Conservation (phyloP, 305 asterid genomes). For the Fraxinus floribunda region DNA sequence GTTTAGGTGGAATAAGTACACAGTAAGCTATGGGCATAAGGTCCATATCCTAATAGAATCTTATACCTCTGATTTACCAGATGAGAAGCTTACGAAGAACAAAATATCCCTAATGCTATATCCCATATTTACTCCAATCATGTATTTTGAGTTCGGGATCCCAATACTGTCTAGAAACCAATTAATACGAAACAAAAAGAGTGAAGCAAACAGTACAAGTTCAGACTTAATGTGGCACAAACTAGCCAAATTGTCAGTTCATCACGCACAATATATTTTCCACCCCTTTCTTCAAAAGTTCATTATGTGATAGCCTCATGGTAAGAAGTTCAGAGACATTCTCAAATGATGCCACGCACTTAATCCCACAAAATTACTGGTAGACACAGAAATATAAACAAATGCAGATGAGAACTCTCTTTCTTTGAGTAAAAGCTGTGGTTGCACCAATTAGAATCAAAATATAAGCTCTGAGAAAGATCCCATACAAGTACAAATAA, state of each 20-base stretch:
- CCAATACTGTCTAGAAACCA: neutral
- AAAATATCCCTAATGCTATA: neutral
- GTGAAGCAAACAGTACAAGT: neutral
- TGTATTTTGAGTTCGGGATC: neutral
- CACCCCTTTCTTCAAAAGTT: neutral
- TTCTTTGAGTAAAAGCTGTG: neutral
- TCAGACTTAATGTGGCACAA: neutral
- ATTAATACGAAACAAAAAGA: neutral
- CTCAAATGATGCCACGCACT: neutral
- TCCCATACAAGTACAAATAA: neutral
- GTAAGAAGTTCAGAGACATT: neutral
- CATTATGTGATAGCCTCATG: neutral
- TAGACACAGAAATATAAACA: neutral
- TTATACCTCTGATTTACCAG: neutral
- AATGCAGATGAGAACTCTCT: neutral
- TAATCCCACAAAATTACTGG: neutral
- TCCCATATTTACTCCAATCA: slow-evolving; percentile 1
- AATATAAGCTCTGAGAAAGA: neutral
- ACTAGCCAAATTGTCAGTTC: neutral
- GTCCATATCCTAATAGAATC: neutral
- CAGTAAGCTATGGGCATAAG: neutral
- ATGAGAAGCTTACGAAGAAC: neutral
- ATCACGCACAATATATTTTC: neutral
- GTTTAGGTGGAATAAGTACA: neutral
- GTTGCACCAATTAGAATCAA: slow-evolving; percentile 3